These are phyloP conservation scores for Musa beccarii DNA, from an alignment of 176 grass and related monocot species.

Conservation along the genomic window DNA sequence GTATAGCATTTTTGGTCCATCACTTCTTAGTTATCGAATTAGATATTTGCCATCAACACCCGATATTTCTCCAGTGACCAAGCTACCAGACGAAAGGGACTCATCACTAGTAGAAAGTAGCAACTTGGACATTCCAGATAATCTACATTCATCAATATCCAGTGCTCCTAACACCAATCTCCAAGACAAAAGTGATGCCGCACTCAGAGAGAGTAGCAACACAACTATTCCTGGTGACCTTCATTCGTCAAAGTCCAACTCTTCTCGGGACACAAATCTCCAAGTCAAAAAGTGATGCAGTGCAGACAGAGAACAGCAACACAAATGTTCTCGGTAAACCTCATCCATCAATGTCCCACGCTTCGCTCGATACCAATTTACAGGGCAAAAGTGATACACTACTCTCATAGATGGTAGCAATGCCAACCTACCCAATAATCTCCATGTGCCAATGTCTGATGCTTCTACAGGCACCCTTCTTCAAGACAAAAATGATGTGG, in stretches of 20 bases:
- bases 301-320: neutral
- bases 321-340: neutral
- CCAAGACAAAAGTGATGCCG: neutral
- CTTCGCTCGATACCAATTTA: neutral
- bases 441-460: neutral
- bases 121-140: neutral
- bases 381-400: neutral
- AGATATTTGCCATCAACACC: conserved; percentile 34
- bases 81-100: neutral
- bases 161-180: neutral
- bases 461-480: neutral
- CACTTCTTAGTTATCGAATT: conserved; percentile 53
- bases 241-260: neutral
- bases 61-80: neutral
- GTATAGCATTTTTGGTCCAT: conserved; percentile 54
- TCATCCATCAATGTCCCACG: neutral
- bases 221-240: neutral
- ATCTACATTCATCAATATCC: neutral
- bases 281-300: neutral
- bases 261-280: neutral
- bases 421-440: neutral
- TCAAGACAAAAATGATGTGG: neutral
- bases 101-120: neutral
- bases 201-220: neutral
- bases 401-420: neutral